These are phyloP conservation scores for Limonium bicolor DNA, from an alignment of 148 eudicot species.

Conservation along the genomic window DNA sequence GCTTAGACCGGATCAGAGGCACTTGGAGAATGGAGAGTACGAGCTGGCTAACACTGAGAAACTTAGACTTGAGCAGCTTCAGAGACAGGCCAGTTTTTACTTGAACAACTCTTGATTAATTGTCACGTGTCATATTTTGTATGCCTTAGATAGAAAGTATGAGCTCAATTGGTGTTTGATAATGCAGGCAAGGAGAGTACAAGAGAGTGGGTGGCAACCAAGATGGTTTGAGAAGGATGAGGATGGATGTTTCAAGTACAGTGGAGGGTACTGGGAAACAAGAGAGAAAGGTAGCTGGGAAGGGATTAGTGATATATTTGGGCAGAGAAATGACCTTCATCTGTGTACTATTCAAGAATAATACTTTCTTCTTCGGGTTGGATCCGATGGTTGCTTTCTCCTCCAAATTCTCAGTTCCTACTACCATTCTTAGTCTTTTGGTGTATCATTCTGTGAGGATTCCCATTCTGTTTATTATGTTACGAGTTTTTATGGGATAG, in stretches of 20 bases:
- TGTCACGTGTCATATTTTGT: too few relatives aligned
- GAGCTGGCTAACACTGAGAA: conserved; percentile 88
- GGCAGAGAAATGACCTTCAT: conserved; percentile 36
- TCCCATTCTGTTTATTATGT: too few relatives aligned
- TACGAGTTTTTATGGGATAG: too few relatives aligned
- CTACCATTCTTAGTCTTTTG: too few relatives aligned
- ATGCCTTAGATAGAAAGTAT: background rate
- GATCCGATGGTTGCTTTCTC: too few relatives aligned
- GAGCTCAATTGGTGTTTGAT: background rate
- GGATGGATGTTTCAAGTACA: conserved; percentile 70
- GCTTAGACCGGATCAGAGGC: conserved; percentile 91
- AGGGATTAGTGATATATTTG: conserved; percentile 64
- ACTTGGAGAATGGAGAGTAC: conserved; percentile 89
- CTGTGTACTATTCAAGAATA: conserved; percentile 26
- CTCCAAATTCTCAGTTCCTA: too few relatives aligned
- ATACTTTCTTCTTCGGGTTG: conserved; percentile 8
- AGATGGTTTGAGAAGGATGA: conserved; percentile 82
- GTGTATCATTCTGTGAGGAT: too few relatives aligned
- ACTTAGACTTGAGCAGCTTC: conserved; percentile 82
- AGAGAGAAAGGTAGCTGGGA: conserved; percentile 59
- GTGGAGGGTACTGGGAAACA: conserved; percentile 90
- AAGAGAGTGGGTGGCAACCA: conserved; percentile 95
- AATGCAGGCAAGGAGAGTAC: conserved; percentile 75
- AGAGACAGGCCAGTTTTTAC: conserved; percentile 56
- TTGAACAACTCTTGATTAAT: too few relatives aligned